Percentiles rank a stretch among this genome's conserved stretches.
phyloP scores from a whole-genome alignment of 352 stramenopile genomes.

The Thalassiosira pacifica region DNA sequence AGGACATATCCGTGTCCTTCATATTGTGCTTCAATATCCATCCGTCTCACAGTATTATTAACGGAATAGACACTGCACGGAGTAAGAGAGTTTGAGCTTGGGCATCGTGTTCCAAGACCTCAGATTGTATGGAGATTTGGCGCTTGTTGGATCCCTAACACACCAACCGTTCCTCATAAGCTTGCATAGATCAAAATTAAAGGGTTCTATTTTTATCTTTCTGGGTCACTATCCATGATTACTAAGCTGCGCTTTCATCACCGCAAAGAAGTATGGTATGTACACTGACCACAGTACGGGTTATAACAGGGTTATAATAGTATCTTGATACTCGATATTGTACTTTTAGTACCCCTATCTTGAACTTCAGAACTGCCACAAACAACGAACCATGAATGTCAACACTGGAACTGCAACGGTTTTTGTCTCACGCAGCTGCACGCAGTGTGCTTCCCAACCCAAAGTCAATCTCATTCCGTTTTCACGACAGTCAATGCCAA shows the following conservation, averaged over 20 bases:
- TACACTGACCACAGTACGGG: no score
- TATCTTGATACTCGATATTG: no score
- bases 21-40: background rate
- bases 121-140: background rate
- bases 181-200: background rate
- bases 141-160: background rate
- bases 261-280: no score
- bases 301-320: no score
- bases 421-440: slow-evolving; percentile 13
- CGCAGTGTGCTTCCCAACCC: background rate
- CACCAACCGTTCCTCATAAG: no score
- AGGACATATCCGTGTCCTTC: background rate
- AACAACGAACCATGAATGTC: no score
- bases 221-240: no score
- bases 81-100: no score
- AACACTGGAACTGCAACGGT: no score
- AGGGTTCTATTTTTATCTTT: background rate
- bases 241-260: no score
- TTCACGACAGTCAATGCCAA: background rate
- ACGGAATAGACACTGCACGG: background rate
- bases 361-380: no score
- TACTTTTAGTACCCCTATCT: no score
- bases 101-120: background rate
- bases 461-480: background rate
- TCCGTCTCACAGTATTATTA: background rate